Conservation (phyloP, 495 filamentous ascomycete species). For the Copromyces sp. region DNA sequence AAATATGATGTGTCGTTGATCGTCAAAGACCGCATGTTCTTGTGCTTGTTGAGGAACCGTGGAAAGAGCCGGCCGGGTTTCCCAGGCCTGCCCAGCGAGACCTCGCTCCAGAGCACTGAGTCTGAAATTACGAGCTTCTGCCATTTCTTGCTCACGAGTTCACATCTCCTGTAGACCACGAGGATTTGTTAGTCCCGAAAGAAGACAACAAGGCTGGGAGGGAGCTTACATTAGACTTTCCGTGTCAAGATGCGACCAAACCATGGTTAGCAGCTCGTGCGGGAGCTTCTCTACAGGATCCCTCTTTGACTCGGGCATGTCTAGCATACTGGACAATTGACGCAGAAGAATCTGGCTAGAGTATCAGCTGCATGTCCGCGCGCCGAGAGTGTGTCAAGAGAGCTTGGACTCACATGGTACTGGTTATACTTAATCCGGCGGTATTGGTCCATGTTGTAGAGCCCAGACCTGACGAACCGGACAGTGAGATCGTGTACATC, state of each 20-base stretch:
- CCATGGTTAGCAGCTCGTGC: slow-evolving; percentile 10
- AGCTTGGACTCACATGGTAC: slow-evolving; percentile 8
- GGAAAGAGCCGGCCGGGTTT: slow-evolving; percentile 7
- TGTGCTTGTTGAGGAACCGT: slow-evolving; percentile 10
- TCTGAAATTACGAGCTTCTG: slow-evolving; percentile 3
- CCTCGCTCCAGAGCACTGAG: slow-evolving; percentile 10
- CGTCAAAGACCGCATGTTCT: slow-evolving; percentile 4
- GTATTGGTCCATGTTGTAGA: slow-evolving; percentile 6
- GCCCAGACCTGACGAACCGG: slow-evolving; percentile 9
- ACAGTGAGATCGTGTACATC: slow-evolving; percentile 3
- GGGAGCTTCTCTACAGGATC: slow-evolving; percentile 19
- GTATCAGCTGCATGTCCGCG: not conserved
- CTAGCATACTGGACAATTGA: slow-evolving; percentile 13
- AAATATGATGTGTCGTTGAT: slow-evolving; percentile 10
- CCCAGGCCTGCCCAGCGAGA: slow-evolving; percentile 6
- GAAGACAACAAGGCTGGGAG: not conserved
- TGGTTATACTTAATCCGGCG: slow-evolving; percentile 3
- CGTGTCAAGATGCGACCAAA: slow-evolving; percentile 13
- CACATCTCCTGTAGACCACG: slow-evolving; percentile 3
- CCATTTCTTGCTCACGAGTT: slow-evolving; percentile 18
- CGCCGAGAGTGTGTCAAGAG: not conserved
- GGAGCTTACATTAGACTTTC: slow-evolving; percentile 11
- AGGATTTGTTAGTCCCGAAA: not conserved
- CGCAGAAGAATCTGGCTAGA: slow-evolving; percentile 8
- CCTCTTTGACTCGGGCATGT: slow-evolving; percentile 3